Percentiles rank a stretch among this genome's conserved stretches.
phyloP scores from a whole-genome alignment of 163 green algal species.

The Scenedesmus sp. region DNA sequence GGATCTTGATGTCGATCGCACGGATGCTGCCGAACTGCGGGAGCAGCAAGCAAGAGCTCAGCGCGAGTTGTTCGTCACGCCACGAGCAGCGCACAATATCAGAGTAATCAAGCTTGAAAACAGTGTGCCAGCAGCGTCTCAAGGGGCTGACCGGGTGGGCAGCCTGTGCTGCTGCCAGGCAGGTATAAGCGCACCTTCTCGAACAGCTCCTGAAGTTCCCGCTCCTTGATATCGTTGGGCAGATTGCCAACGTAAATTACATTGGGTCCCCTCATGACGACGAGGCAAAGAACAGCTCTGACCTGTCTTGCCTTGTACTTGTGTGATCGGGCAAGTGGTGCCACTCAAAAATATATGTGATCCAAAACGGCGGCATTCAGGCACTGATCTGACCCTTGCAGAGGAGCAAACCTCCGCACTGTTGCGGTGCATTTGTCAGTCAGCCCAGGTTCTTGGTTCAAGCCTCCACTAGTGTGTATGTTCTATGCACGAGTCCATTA shows the following conservation, averaged over 20 bases:
- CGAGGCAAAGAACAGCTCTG: not conserved
- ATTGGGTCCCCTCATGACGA: conserved; percentile 40
- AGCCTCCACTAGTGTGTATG: not conserved
- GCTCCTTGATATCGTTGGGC: conserved; percentile 79
- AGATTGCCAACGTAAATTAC: conserved; percentile 86
- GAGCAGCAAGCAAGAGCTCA: not conserved
- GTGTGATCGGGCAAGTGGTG: not conserved
- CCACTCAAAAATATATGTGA: not conserved
- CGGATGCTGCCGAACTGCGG: conserved; percentile 76
- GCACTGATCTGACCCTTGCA: not conserved
- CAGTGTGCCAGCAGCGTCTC: not conserved
- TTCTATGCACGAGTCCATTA: not conserved
- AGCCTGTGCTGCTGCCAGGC: not conserved
- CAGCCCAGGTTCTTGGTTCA: not conserved
- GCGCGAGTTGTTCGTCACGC: not conserved
- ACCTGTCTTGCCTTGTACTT: not conserved
- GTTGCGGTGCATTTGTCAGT: conserved; percentile 6
- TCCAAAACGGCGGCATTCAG: not conserved
- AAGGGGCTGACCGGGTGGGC: not conserved
- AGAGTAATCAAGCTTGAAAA: not conserved
- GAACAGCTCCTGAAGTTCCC: conserved; percentile 87
- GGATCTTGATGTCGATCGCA: conserved; percentile 92
- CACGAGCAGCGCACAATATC: not conserved
- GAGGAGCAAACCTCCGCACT: too few species aligned
- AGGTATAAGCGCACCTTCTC: conserved; percentile 70